These are phyloP conservation scores for Saturnispora ahearnii DNA, from an alignment of 805 yeast genomes.

Conservation along the genomic window DNA sequence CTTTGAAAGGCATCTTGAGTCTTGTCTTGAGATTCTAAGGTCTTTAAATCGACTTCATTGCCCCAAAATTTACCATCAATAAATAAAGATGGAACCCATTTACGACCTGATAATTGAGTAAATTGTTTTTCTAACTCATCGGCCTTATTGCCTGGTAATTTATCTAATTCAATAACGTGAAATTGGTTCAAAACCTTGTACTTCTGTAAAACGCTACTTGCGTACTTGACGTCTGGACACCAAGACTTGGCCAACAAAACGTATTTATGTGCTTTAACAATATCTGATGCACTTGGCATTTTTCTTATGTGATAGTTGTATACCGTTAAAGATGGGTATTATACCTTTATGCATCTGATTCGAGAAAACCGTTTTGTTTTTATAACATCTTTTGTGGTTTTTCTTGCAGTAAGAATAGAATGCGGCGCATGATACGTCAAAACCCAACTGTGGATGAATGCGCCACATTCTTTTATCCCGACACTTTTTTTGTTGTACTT, in stretches of 20 bases:
- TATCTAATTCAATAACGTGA: constrained; percentile 53
- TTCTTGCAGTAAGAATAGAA: too few relatives aligned
- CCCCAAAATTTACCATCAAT: constrained; percentile 53
- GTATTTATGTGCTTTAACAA: constrained; percentile 37
- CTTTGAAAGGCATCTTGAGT: constrained; percentile 30
- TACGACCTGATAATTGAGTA: constrained; percentile 46
- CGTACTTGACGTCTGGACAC: constrained; percentile 74
- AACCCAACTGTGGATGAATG: too few relatives aligned
- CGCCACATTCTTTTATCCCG: too few relatives aligned
- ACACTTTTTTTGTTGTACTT: too few relatives aligned
- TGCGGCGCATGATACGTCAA: too few relatives aligned
- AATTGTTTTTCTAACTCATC: constrained; percentile 44
- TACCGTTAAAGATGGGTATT: not conserved
- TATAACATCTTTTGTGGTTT: not conserved
- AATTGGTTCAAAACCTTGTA: constrained; percentile 43
- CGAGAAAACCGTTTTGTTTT: not conserved
- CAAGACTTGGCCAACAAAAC: constrained; percentile 61
- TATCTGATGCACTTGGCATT: constrained; percentile 33
- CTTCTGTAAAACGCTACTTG: constrained; percentile 45
- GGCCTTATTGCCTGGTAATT: constrained; percentile 43
- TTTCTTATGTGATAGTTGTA: not conserved
- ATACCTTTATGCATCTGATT: not conserved
- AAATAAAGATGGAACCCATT: constrained; percentile 65
- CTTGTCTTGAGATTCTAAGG: constrained; percentile 28
- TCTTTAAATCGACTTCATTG: constrained; percentile 40